Base-by-base conservation (phyloP, 2,329 filamentous ascomycete genomes). In the Cladosporium austrohemisphaericum region DNA sequence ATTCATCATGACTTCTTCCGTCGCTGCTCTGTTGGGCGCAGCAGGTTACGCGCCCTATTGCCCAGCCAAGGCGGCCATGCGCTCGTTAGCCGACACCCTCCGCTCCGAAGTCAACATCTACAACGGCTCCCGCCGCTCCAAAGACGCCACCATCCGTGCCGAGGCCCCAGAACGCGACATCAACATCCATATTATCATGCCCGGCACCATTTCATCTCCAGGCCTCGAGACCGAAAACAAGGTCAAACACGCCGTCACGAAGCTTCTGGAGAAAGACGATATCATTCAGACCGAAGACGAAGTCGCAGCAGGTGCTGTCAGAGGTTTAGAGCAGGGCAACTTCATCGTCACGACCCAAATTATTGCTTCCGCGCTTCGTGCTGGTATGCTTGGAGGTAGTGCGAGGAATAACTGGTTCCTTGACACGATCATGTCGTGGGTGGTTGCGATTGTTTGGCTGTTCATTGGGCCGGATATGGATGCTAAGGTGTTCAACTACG, bases 101-200 rank as follows among this genome's bases (percentile, higher is more conserved):
- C 82, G 81, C 18, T 88, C 92, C 63, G 93, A 98, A 70, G 73
- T 94, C 35, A 76, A 89, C 60, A 74, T 96, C 44, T 98, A 97
- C 73, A 90, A 91, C 36, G 85, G 79, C 35, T 74, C 77, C 16
- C 70, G 76, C 8, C 66, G 66, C 26, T 44, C 50, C 2, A 52
- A 51, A n/a, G 56, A 55, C 32, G 28, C 40, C 14, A 25, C 16
- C 7, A 19, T 51, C 18, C 49, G 49, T 9, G 41, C 40, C 16
- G 16, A 38, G 20, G 68, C 70, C 25, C 74, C 76, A 0, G 68
- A 85, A 46, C 80, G 85, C 35, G 79, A 83, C 52, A 84, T 97
- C 47, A 81, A 86, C 59, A 76, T 96, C 16, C 88, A 95, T 62
- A 79, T 88, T 33, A 81, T 97, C 10, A 87, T 84, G 60, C 93